Evolutionary conservation across 2,329 filamentous ascomycete species (phyloP).

Genomic region (Cladosporium sp.): DNA sequence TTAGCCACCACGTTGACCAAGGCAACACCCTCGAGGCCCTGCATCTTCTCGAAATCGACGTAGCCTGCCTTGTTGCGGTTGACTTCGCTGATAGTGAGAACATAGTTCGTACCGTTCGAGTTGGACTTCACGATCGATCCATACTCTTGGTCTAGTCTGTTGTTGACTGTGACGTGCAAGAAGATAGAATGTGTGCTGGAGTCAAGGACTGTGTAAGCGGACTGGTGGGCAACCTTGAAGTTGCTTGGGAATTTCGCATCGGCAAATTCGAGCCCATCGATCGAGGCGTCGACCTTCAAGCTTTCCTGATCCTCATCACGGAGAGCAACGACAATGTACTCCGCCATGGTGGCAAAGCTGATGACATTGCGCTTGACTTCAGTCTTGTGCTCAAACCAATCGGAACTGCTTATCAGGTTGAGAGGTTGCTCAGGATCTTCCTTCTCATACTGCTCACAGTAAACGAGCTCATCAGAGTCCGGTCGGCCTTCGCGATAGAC

Average conservation of each 20-base stretch:
- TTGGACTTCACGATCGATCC: slow-evolving; percentile 96
- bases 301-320: slow-evolving; percentile 61
- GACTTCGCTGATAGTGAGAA: slow-evolving; percentile 74
- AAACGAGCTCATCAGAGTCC: slow-evolving; percentile 61
- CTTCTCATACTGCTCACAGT: slow-evolving; percentile 60
- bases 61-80: slow-evolving; percentile 74
- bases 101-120: slow-evolving; percentile 94
- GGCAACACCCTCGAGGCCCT: slow-evolving; percentile 83
- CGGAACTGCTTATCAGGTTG: slow-evolving; percentile 70
- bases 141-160: slow-evolving; percentile 60
- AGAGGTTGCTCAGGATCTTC: slow-evolving; percentile 56
- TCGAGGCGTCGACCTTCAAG: slow-evolving; percentile 73
- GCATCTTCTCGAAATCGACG: slow-evolving; percentile 95
- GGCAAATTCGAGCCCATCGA: slow-evolving; percentile 80
- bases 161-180: slow-evolving; percentile 81
- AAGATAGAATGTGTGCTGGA: slow-evolving; percentile 94
- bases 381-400: slow-evolving; percentile 68
- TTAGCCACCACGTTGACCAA: slow-evolving; percentile 85
- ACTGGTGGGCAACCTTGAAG: slow-evolving; percentile 72
- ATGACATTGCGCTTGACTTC: slow-evolving; percentile 67
- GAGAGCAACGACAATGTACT: slow-evolving; percentile 88
- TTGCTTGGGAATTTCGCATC: slow-evolving; percentile 81
- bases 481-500: slow-evolving; percentile 60
- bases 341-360: slow-evolving; percentile 89
- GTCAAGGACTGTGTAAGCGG: slow-evolving; percentile 87